phyloP scores from a whole-genome alignment of 306 rosid genomes.

The Citrullus mucosospermus region DNA sequence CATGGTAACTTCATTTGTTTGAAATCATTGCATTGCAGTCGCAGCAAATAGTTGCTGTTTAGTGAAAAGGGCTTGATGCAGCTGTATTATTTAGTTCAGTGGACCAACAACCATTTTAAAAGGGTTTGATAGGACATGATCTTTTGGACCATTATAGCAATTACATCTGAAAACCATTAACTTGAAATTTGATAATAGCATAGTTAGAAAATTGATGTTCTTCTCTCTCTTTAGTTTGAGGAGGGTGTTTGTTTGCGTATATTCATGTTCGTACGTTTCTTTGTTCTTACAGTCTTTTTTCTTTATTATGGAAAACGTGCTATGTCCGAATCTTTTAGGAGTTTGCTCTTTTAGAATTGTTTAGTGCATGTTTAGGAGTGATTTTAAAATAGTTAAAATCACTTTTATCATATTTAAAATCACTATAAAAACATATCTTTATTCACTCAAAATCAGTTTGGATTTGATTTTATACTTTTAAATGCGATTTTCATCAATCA shows the following conservation, averaged over 20 bases:
- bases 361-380: not conserved
- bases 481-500: no score
- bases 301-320: not conserved
- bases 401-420: no score
- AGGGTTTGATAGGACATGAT: not conserved
- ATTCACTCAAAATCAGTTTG: no score
- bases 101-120: not conserved
- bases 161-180: not conserved
- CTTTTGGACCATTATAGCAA: not conserved
- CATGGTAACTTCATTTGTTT: not conserved
- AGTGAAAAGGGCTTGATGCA: not conserved
- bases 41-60: not conserved
- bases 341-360: not conserved
- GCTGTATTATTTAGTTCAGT: not conserved
- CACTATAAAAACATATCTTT: no score
- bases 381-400: no score
- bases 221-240: not conserved
- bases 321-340: not conserved
- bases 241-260: not conserved
- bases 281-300: not conserved
- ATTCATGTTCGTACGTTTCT: not conserved
- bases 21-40: not conserved
- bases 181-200: not conserved
- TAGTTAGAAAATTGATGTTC: not conserved
- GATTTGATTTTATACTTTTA: no score